Evolutionary conservation across 108 stramenopile genomes (phyloP), one percentile per base, ranked within the genome.

Genomic region (Seminavis robusta): DNA sequence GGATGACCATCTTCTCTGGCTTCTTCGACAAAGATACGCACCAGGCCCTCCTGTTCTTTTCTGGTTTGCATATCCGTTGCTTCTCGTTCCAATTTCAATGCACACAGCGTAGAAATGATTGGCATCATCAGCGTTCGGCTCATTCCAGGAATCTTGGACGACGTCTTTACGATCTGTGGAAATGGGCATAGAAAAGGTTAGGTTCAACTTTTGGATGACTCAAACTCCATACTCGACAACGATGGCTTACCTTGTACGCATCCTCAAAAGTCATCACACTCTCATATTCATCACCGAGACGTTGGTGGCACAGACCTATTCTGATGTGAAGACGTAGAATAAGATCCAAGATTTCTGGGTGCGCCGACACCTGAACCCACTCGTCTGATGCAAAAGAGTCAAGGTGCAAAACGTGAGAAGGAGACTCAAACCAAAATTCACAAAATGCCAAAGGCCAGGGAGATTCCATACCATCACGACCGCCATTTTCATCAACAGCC

Each of bases 11-110:
- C 58, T 8, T 63, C 58, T 10, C 54, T 63, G 16, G 83, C 74
- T 59, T 81, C 69, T n/a, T 64, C 54, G 2, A 84, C 66, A 67
- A 84, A 81, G 42, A 54, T 64, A 54, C 73, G 48, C 29, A 70
- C 34, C 71, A 47, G 27, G 58, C 44, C 45, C 74, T 73, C 51
- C 64, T 72, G 34, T 68, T 74, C 38, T 32, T 20, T 31, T 20
- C 13, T 16, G 6, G 23, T 15, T 16, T 56, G 24, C 7, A 21
- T 33, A 9, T 54, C 64, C 9, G 25, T 23, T 24, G 43, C 52
- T 13, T 29, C 13, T 24, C 47, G 36, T 23, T 56, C 46, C 23
- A 65, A 19, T 20, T 39, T 23, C 9, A 56, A 31, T 8, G 39
- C 56, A 47, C 64, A 56, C 2, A 65, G 46, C 25, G 52, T 42